These are phyloP conservation scores for Dioszegia aurantiaca DNA, from an alignment of 768 basidiomycete species.

Conservation along the genomic window DNA sequence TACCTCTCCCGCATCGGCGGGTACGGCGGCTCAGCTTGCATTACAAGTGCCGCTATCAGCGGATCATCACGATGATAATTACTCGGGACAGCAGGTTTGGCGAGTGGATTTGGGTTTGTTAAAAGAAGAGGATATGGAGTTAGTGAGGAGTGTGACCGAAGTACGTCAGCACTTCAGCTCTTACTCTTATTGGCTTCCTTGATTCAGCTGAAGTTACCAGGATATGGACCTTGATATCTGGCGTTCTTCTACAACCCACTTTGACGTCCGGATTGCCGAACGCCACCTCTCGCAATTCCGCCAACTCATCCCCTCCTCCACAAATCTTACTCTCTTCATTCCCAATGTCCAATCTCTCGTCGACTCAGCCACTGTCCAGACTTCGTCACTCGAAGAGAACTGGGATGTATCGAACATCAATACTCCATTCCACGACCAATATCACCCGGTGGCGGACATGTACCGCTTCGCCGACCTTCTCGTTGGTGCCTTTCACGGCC, in stretches of 20 bases:
- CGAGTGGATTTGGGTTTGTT: constrained; percentile 25
- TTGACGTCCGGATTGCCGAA: constrained; percentile 38
- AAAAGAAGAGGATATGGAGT: constrained; percentile 2
- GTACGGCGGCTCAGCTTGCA: background rate
- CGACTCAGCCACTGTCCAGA: constrained; percentile 12
- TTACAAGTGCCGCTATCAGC: background rate
- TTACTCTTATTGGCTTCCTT: background rate
- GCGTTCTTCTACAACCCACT: constrained; percentile 29
- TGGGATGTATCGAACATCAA: constrained; percentile 29
- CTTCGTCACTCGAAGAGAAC: constrained; percentile 1
- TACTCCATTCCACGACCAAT: constrained; percentile 46
- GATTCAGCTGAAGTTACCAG: constrained; percentile 14
- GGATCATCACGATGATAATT: background rate
- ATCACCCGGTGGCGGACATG: constrained; percentile 41
- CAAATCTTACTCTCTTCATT: constrained; percentile 24
- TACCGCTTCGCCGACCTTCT: constrained; percentile 40
- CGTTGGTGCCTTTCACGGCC: constrained; percentile 28
- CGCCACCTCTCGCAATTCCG: constrained; percentile 9
- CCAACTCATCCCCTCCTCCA: constrained; percentile 12
- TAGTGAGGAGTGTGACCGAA: constrained; percentile 21
- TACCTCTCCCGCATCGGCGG: background rate
- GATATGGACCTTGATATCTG: constrained; percentile 47
- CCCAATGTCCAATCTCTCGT: constrained; percentile 33
- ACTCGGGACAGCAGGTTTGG: constrained; percentile 38
- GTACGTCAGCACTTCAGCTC: constrained; percentile 33